Conservation (phyloP, 2,329 filamentous ascomycete species). For the Tolypocladium sp. region DNA sequence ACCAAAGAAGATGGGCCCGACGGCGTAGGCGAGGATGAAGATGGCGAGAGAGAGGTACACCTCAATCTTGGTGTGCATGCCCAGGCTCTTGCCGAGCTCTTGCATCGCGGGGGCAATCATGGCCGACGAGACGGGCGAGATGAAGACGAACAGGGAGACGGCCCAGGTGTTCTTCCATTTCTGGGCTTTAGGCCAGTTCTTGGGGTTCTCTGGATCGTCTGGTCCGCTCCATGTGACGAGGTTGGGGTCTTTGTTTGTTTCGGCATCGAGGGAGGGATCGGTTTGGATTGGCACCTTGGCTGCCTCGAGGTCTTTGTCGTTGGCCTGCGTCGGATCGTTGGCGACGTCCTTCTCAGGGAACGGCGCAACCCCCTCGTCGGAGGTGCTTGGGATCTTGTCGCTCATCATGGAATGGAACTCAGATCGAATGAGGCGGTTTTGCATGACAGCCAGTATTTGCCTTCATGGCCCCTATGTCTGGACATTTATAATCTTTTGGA, state of each 20-base stretch:
- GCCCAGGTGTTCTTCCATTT: background rate
- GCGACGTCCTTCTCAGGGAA: background rate
- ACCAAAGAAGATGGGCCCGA: background rate
- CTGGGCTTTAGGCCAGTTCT: background rate
- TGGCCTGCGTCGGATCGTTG: background rate
- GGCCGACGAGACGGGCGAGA: background rate
- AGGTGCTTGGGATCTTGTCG: background rate
- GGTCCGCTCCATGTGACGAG: background rate
- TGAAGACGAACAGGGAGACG: background rate
- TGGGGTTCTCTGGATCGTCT: background rate
- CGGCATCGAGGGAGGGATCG: background rate
- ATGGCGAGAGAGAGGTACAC: background rate
- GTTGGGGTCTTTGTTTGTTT: background rate
- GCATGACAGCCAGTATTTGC: background rate
- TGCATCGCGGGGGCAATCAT: background rate
- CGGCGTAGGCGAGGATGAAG: background rate
- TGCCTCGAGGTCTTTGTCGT: background rate
- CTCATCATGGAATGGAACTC: background rate
- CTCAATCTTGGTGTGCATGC: background rate
- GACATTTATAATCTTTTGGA: background rate
- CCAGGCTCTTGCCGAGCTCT: background rate
- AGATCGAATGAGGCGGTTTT: background rate
- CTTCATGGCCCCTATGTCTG: background rate
- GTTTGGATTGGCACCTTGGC: background rate
- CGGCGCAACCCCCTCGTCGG: background rate